These are phyloP conservation scores for Gentiana macrophylla DNA, from an alignment of 257 asterid species.

Conservation along the genomic window DNA sequence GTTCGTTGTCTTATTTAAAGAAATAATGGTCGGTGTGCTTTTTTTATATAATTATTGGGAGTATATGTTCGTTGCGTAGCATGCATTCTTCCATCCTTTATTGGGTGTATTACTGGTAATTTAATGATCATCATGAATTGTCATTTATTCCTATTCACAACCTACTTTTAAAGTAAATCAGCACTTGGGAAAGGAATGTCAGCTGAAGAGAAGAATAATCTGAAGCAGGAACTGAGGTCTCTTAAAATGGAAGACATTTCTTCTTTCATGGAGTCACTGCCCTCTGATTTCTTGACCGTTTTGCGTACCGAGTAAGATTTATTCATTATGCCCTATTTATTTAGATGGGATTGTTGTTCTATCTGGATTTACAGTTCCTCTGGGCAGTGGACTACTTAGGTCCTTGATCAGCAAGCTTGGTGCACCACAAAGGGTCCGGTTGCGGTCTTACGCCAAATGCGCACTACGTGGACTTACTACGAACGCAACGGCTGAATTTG, in stretches of 20 bases:
- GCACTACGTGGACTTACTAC: constrained; percentile 55
- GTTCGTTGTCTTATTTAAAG: too few relatives aligned
- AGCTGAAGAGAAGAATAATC: constrained; percentile 47
- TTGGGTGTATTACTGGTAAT: too few relatives aligned
- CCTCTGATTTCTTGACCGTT: constrained; percentile 69
- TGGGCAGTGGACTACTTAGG: constrained; percentile 63
- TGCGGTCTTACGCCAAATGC: constrained; percentile 65
- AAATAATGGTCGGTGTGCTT: too few relatives aligned
- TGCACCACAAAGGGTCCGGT: constrained; percentile 59
- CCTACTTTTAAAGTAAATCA: constrained; percentile 40
- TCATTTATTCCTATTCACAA: not conserved
- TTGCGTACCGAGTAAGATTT: constrained; percentile 69
- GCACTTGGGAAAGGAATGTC: constrained; percentile 73
- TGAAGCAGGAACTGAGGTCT: constrained; percentile 66
- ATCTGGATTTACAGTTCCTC: constrained; percentile 4
- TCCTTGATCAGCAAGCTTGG: constrained; percentile 88
- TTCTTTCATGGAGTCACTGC: constrained; percentile 88
- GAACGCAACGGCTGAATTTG: constrained; percentile 34
- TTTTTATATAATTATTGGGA: too few relatives aligned
- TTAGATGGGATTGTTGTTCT: not conserved
- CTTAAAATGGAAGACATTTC: constrained; percentile 81
- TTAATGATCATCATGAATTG: too few relatives aligned
- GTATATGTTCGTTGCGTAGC: too few relatives aligned
- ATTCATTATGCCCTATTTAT: not conserved
- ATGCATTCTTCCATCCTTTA: too few relatives aligned